A percentile compares a stretch with the other conserved stretches of the same genome.
phyloP scores from a whole-genome alignment of 2,329 filamentous ascomycete genomes.

The Fusarium sp. region DNA sequence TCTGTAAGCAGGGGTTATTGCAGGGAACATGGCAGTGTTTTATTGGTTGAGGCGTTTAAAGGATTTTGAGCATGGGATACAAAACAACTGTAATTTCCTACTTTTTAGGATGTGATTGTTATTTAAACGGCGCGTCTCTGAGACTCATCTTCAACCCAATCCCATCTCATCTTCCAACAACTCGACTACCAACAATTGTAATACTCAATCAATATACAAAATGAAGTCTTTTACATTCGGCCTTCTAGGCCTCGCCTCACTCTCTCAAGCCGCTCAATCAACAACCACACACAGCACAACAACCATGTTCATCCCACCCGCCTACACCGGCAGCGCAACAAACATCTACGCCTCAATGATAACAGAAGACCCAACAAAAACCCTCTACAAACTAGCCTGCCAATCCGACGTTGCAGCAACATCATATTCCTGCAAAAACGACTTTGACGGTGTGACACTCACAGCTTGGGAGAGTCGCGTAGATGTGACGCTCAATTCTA shows the following conservation, averaged over 20 bases:
- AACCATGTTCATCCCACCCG: slow-evolving; percentile 33
- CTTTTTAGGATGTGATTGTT: no score
- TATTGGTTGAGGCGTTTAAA: not conserved
- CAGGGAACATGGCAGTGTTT: not conserved
- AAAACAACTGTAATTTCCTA: not conserved
- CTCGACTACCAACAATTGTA: not conserved
- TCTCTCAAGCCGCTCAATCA: not conserved
- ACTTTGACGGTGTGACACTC: slow-evolving; percentile 37
- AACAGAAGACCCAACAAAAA: slow-evolving; percentile 1
- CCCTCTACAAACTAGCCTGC: slow-evolving; percentile 28
- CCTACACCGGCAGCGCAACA: slow-evolving; percentile 29
- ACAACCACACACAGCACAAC: slow-evolving; percentile 22
- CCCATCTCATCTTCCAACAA: not conserved
- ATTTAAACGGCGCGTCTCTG: not conserved
- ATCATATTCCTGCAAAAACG: slow-evolving; percentile 37
- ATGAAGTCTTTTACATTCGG: no score
- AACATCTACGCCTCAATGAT: slow-evolving; percentile 44
- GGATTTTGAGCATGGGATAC: not conserved
- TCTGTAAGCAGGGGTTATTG: no score
- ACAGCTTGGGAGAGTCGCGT: slow-evolving; percentile 30
- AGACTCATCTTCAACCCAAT: not conserved
- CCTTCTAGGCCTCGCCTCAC: no score
- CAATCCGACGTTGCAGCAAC: slow-evolving; percentile 26
- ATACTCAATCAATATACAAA: not conserved
- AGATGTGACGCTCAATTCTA: slow-evolving; percentile 24